Evolutionary conservation across 2,329 filamentous ascomycete species (phyloP).

Genomic region (Sclerotinia subarctica): DNA sequence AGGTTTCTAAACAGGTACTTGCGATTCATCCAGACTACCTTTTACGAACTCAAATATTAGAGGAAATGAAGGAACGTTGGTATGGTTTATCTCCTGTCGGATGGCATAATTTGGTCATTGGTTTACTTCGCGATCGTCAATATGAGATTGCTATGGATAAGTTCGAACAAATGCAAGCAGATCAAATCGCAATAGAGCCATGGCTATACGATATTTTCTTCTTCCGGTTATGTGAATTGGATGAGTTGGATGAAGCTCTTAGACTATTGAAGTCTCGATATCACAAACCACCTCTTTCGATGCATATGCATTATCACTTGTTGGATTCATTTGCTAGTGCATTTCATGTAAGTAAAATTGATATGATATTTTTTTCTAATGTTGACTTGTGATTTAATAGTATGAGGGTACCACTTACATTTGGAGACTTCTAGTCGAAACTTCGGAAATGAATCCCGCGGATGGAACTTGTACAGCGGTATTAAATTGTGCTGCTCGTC

Average conservation of each 20-base stretch:
- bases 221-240: conserved; percentile 66
- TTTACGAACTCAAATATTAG: conserved; percentile 66
- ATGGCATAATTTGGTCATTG: conserved; percentile 65
- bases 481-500: conserved; percentile 66
- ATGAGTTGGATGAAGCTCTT: conserved; percentile 75
- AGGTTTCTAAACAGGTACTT: conserved; percentile 51
- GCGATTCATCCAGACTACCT: conserved; percentile 84
- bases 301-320: conserved; percentile 61
- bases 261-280: conserved; percentile 61
- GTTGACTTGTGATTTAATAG: conserved; percentile 39
- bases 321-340: conserved; percentile 70
- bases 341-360: conserved; percentile 51
- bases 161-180: conserved; percentile 62
- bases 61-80: conserved; percentile 73
- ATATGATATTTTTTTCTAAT: conserved; percentile 24
- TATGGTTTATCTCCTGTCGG: conserved; percentile 59
- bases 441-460: conserved; percentile 58
- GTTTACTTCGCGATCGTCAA: conserved; percentile 75
- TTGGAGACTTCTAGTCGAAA: conserved; percentile 66
- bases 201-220: conserved; percentile 82
- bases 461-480: conserved; percentile 65
- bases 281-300: not conserved
- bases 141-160: conserved; percentile 75
- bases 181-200: conserved; percentile 52
- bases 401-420: conserved; percentile 63